phyloP scores from a whole-genome alignment of 192 early-diverging fungal genomes.

The Fimicolochytrium jonesii region DNA sequence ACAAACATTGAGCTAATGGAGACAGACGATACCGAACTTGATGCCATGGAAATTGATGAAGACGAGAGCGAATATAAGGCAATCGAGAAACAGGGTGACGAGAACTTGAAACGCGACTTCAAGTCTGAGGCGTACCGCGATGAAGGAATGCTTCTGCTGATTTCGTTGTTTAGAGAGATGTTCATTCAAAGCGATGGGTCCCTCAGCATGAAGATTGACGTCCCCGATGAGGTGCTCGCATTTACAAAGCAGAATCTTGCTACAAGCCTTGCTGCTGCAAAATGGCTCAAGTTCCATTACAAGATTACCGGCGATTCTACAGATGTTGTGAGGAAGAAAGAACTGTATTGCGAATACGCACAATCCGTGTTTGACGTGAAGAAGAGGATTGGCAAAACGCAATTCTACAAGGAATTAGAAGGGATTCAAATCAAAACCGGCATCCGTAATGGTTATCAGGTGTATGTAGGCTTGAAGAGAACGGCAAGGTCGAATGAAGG shows the following conservation, averaged over 20 bases:
- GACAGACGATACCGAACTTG: not conserved
- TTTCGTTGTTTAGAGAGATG: not conserved
- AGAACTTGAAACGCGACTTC: not conserved
- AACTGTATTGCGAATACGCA: no score
- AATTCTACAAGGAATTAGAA: no score
- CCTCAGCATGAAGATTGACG: no score
- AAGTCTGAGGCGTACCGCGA: not conserved
- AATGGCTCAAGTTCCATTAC: slow-evolving; percentile 12
- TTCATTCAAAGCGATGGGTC: not conserved
- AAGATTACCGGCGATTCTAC: not conserved
- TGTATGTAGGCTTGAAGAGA: no score
- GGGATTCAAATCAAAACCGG: no score
- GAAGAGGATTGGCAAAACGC: no score
- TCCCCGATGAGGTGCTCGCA: not conserved
- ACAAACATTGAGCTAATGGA: not conserved
- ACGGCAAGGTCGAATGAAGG: no score
- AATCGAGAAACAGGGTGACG: not conserved
- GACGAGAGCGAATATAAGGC: not conserved
- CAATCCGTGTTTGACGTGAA: no score
- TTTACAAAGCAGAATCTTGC: not conserved
- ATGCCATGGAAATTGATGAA: not conserved
- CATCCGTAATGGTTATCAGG: no score
- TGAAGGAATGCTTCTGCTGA: slow-evolving; percentile 8
- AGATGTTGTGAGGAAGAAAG: no score
- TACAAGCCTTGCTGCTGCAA: not conserved